Conservation (phyloP, 352 stramenopile species). For the Globisporangium solare region DNA sequence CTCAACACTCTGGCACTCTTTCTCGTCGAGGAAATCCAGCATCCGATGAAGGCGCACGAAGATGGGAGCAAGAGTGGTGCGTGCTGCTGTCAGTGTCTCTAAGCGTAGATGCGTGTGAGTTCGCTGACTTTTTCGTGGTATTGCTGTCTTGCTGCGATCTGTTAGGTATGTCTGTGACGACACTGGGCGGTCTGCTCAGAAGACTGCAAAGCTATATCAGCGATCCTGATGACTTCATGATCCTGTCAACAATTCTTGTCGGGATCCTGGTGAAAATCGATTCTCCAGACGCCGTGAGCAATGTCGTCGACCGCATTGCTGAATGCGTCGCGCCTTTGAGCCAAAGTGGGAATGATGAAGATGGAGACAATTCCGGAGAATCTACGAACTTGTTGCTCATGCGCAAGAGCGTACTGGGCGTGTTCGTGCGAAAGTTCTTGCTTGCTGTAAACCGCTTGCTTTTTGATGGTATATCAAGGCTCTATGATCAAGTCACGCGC, state of each 20-base stretch:
- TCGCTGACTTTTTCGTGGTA: not conserved
- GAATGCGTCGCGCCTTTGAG: constrained; percentile 50
- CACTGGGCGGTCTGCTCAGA: constrained; percentile 35
- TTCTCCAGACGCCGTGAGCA: constrained; percentile 57
- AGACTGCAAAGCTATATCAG: constrained; percentile 38
- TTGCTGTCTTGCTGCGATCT: not conserved
- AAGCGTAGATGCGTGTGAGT: no score
- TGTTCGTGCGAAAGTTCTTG: constrained; percentile 72
- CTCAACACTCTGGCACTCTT: constrained; percentile 49
- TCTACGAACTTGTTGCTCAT: constrained; percentile 43
- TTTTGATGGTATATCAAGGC: constrained; percentile 64
- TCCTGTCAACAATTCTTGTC: constrained; percentile 44
- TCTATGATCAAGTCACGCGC: constrained; percentile 56
- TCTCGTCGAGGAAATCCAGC: constrained; percentile 51
- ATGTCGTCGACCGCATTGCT: constrained; percentile 58
- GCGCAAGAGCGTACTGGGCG: constrained; percentile 50
- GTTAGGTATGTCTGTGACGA: constrained; percentile 18
- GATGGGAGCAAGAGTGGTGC: constrained; percentile 2
- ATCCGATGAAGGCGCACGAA: constrained; percentile 15
- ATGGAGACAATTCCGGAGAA: constrained; percentile 20
- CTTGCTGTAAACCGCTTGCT: constrained; percentile 48
- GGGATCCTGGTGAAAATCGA: constrained; percentile 47
- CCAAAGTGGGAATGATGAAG: constrained; percentile 11
- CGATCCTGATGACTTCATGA: constrained; percentile 31
- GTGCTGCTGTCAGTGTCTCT: not conserved